A percentile compares a stretch with the other conserved stretches of the same genome.
Evolutionary conservation across 164 flowering plant genomes (phyloP).

Genomic region (Pachysandra terminalis): DNA sequence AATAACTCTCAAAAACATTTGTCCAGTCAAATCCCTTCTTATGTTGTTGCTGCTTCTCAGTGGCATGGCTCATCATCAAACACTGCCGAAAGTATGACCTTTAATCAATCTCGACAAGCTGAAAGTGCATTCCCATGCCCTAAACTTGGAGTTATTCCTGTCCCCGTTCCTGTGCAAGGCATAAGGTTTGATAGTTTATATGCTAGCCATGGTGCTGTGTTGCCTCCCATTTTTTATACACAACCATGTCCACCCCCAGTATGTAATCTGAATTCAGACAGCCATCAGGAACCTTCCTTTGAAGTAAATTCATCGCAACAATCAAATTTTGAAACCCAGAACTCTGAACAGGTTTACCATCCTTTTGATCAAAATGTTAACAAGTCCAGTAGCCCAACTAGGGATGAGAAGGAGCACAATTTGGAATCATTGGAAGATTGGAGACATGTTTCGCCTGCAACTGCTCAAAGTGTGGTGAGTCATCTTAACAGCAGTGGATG

Average conservation of each 20-base stretch:
- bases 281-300: constrained; percentile 26
- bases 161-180: constrained; percentile 43
- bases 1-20: constrained; percentile 24
- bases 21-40: constrained; percentile 16
- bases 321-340: constrained; percentile 26
- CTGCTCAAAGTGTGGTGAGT: constrained; percentile 47
- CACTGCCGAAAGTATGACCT: constrained; percentile 19
- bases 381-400: constrained; percentile 18
- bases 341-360: constrained; percentile 18
- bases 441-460: constrained; percentile 35
- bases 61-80: constrained; percentile 13
- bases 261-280: constrained; percentile 35
- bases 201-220: constrained; percentile 36
- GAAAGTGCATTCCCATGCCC: constrained; percentile 26
- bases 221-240: constrained; percentile 36
- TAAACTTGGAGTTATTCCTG: constrained; percentile 28
- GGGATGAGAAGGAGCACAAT: constrained; percentile 23
- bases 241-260: constrained; percentile 38
- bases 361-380: constrained; percentile 23
- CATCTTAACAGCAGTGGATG: constrained; percentile 39
- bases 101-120: constrained; percentile 32
- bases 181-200: constrained; percentile 28
- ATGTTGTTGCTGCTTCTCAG: constrained; percentile 20
- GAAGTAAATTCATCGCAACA: constrained; percentile 25
- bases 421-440: constrained; percentile 38